Percentiles rank a stretch among this genome's conserved stretches.
Conservation (phyloP, 495 filamentous ascomycete species). For the Niebla homalea region DNA sequence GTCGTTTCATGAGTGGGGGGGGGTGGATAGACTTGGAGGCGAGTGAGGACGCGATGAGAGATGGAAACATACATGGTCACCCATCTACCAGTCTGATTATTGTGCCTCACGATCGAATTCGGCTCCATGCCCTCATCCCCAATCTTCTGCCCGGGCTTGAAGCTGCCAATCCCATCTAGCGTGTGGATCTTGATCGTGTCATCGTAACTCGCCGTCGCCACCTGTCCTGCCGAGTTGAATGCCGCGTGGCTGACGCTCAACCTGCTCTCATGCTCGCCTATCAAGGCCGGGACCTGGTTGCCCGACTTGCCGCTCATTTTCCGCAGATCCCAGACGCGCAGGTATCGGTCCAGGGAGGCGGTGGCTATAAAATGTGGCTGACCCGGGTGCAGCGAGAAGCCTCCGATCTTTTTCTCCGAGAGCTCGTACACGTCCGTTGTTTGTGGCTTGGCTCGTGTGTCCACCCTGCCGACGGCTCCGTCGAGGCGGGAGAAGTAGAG, state of each 20-base stretch:
- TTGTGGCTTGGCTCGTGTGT: slow-evolving; percentile 47
- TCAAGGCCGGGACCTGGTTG: slow-evolving; percentile 45
- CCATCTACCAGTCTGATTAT: slow-evolving; percentile 89
- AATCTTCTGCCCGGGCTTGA: slow-evolving; percentile 48
- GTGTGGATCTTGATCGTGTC: slow-evolving; percentile 88
- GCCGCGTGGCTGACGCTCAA: slow-evolving; percentile 84
- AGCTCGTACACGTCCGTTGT: slow-evolving; percentile 53
- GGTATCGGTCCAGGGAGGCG: slow-evolving; percentile 74
- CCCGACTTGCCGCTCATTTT: slow-evolving; percentile 49
- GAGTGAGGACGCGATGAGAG: not conserved
- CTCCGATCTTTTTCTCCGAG: slow-evolving; percentile 90
- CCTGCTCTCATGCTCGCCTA: slow-evolving; percentile 69
- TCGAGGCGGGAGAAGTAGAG: slow-evolving; percentile 81
- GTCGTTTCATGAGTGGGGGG: not conserved
- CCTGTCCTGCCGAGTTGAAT: slow-evolving; percentile 66
- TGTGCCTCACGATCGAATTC: slow-evolving; percentile 57
- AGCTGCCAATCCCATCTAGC: slow-evolving; percentile 50
- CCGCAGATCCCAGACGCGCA: slow-evolving; percentile 87
- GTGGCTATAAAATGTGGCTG: slow-evolving; percentile 77
- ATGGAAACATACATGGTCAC: slow-evolving; percentile 47
- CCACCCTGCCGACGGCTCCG: slow-evolving; percentile 65
- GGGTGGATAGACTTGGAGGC: not conserved
- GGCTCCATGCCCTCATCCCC: slow-evolving; percentile 54
- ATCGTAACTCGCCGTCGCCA: slow-evolving; percentile 89
- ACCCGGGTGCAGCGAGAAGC: slow-evolving; percentile 69